These are phyloP conservation scores for Penicillium vulpinum DNA, from an alignment of 2,329 filamentous ascomycete species.

Conservation along the genomic window DNA sequence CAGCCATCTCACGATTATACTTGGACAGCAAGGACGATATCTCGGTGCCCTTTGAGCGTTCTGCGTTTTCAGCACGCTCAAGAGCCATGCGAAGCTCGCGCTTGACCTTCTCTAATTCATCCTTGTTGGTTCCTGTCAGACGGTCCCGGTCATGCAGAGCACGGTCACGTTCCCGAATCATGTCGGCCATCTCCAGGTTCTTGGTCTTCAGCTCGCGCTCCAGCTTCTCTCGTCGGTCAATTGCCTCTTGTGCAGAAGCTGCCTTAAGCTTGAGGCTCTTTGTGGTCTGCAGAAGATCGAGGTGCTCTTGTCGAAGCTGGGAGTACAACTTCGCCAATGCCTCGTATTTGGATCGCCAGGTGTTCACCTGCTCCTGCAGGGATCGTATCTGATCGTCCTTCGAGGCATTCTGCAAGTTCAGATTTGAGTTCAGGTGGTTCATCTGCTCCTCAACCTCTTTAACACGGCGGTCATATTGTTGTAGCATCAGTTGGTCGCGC, in stretches of 20 bases:
- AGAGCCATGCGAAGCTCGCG: conserved; percentile 89
- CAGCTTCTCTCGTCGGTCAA: conserved; percentile 89
- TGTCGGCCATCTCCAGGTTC: conserved; percentile 96
- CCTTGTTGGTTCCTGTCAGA: conserved; percentile 78
- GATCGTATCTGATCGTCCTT: conserved; percentile 93
- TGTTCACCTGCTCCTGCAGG: conserved; percentile 95
- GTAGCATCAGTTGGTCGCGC: conserved; percentile 92
- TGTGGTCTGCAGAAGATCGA: conserved; percentile 93
- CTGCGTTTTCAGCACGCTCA: conserved; percentile 87
- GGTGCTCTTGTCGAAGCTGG: conserved; percentile 89
- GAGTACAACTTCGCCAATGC: conserved; percentile 95
- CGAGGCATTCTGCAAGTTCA: conserved; percentile 79
- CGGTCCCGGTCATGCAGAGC: conserved; percentile 92
- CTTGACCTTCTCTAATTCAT: conserved; percentile 92
- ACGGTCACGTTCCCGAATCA: conserved; percentile 95
- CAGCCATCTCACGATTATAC: conserved; percentile 95
- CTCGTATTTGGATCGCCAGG: conserved; percentile 96
- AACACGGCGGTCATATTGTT: conserved; percentile 93
- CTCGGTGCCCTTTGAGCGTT: conserved; percentile 91
- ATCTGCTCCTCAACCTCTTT: conserved; percentile 91
- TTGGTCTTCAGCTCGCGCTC: conserved; percentile 99
- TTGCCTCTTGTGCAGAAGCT: conserved; percentile 93
- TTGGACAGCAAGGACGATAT: conserved; percentile 91
- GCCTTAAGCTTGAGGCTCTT: conserved; percentile 96
- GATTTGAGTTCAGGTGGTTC: conserved; percentile 75